phyloP scores from a whole-genome alignment of 805 yeast genomes.

The Metschnikowia kunwiensis region DNA sequence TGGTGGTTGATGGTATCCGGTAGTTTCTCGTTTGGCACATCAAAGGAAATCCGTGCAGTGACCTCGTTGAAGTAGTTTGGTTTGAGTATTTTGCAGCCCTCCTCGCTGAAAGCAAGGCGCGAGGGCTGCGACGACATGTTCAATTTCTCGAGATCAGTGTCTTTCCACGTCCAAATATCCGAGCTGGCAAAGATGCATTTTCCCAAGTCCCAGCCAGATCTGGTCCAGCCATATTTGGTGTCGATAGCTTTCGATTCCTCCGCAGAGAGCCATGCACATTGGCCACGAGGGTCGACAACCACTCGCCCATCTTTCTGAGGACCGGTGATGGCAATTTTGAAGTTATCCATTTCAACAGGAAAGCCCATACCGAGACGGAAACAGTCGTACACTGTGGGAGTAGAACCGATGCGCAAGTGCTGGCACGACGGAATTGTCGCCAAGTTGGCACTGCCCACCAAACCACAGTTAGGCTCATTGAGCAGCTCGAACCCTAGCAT shows the following conservation, averaged over 20 bases:
- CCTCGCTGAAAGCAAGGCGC: slow-evolving; percentile 20
- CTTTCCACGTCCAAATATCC: slow-evolving; percentile 65
- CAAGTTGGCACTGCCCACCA: slow-evolving; percentile 61
- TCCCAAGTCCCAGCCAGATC: slow-evolving; percentile 69
- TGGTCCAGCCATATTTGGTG: slow-evolving; percentile 63
- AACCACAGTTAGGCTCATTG: slow-evolving; percentile 83
- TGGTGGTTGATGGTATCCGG: slow-evolving; percentile 40
- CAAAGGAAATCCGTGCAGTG: slow-evolving; percentile 11
- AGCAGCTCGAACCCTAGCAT: slow-evolving; percentile 77
- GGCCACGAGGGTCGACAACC: slow-evolving; percentile 63
- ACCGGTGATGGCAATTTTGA: slow-evolving; percentile 70
- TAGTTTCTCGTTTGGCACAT: slow-evolving; percentile 31
- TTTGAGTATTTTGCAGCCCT: slow-evolving; percentile 24
- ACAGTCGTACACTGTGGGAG: slow-evolving; percentile 78
- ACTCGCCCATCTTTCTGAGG: slow-evolving; percentile 61
- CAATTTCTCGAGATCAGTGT: slow-evolving; percentile 22
- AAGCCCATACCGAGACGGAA: slow-evolving; percentile 78
- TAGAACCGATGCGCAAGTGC: slow-evolving; percentile 70
- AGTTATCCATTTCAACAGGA: slow-evolving; percentile 63
- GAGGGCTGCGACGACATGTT: slow-evolving; percentile 27
- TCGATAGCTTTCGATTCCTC: slow-evolving; percentile 48
- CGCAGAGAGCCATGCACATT: slow-evolving; percentile 62
- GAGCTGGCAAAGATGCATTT: slow-evolving; percentile 78
- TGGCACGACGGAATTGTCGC: slow-evolving; percentile 54
- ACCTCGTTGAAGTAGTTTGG: slow-evolving; percentile 35